Evolutionary conservation across 371 early-diverging fungal species (phyloP), one percentile per base, ranked within the genome.

Genomic region (Circinella umbellata): DNA sequence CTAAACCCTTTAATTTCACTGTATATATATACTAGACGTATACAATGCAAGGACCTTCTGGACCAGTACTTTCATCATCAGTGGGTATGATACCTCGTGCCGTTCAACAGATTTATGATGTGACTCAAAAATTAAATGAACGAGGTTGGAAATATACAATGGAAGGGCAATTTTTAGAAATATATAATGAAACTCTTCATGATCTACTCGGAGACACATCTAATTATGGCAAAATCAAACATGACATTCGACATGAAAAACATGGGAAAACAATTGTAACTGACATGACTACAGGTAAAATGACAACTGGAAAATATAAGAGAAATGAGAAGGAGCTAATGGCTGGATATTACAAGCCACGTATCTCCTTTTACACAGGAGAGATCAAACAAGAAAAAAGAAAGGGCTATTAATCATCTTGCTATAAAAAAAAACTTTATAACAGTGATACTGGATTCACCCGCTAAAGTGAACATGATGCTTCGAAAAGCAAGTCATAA

Each of bases 171-270:
- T 97, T 91, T 78, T 69, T 97, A 59, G 98, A 99, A 79, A 95
- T 98, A 63, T 99, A 98, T 80, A 98, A 98, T 78, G 99, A 99
- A 75, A 87, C 90, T 4, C 80, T 98, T 27, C 88, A 90, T 64
- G 97, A 98, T 74, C 46, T 75, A 17, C 64, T 89, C 38, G 88
- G 81, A 5, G 83, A 81, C 59, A 61, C 81, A 8, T 48, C 77
- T 11, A 69, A 70, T 9, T 79, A 77, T 64, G 76, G 81, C 34
- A 80, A 79, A 34, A 84, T 86, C 37, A 95, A 94, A 75, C 90
- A 92, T 64, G 96, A 98, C 38, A 95, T 96, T 64, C 86, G 89
- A 70, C 96, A 93, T 73, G 88, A 88, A 42, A 75, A 76, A 20
- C 87, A 86, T 49, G 92, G 93, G 11, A 92, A 88, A 61, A 96